Conservation (phyloP, 495 filamentous ascomycete species). For the Trichodelitschia bisporula region DNA sequence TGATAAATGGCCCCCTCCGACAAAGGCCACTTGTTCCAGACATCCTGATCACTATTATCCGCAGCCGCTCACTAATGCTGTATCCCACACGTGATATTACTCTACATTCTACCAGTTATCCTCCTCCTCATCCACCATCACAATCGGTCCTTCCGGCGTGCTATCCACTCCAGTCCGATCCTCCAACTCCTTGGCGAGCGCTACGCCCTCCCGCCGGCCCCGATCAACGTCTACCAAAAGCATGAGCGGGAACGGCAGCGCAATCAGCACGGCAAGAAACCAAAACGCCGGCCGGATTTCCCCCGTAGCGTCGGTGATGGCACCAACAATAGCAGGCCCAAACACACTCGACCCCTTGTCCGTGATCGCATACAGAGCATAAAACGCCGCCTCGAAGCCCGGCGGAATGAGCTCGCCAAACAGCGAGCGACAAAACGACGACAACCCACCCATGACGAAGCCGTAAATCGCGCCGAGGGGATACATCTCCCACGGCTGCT, state of each 20-base stretch:
- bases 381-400: constrained; percentile 87
- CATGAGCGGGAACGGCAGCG: constrained; percentile 63
- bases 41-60: too few relatives aligned
- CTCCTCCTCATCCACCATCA: too few relatives aligned
- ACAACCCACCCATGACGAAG: constrained; percentile 79
- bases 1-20: too few relatives aligned
- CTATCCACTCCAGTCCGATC: too few relatives aligned
- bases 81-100: too few relatives aligned
- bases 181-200: constrained; percentile 42
- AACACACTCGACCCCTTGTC: constrained; percentile 93
- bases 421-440: constrained; percentile 76
- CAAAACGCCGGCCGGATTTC: constrained; percentile 84
- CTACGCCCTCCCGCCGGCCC: constrained; percentile 53
- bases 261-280: constrained; percentile 67
- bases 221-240: constrained; percentile 72
- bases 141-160: too few relatives aligned
- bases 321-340: constrained; percentile 79
- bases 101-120: too few relatives aligned
- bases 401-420: constrained; percentile 85
- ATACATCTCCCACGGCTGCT: constrained; percentile 94
- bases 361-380: constrained; percentile 88
- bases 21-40: too few relatives aligned
- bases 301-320: constrained; percentile 70
- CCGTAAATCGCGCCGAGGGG: constrained; percentile 77
- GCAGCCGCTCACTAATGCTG: too few relatives aligned